Evolutionary conservation across 257 asterid genomes (phyloP), one percentile per base, ranked within the genome.

Genomic region (Capsicum chinense): DNA sequence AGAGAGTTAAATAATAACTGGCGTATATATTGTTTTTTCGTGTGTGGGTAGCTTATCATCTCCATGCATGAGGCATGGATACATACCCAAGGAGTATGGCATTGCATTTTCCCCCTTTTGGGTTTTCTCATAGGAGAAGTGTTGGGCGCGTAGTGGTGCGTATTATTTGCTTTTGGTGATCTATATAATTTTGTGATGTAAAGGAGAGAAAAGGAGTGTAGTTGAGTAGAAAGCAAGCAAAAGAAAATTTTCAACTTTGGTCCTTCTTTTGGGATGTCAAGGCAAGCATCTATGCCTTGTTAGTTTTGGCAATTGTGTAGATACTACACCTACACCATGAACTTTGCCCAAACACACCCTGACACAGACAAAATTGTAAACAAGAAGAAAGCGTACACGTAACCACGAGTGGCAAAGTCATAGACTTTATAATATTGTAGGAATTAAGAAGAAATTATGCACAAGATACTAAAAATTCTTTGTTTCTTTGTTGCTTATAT

Each of bases 221-320:
- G 85, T 90, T 93, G 98, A 95, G 98, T 92, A 88, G 92, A 92
- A 94, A 95, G 94, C 88, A 95, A 95, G 98, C 93, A 90, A 95
- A 90, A 85, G 87, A 90, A 83, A 84, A 80, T 54, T 17, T 17
- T 56, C 59, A 44, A 37, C 68, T 82, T 59, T 73, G 21, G 56
- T 82, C 42, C 67, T 82, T 81, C 80, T 83, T 92, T 87, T 86
- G 83, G 66, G 66, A 86, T 89, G 92, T 70, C 88, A 95, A 93
- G 81, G 95, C 92, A 95, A 94, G 99, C 95, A 95, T 88, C 90
- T 90, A 91, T 93, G 87, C 96, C 88, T 80, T 26, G 82, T 57
- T 9, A 63, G 14, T 54, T 47, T 50, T 21, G 63, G 81, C 14
- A 76, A 52, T 52, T 42, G 79, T 70, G 35, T 42, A 42, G 42